phyloP scores from a whole-genome alignment of 225 moss, liverwort and hornwort species.

The Bryoerythrophyllum caledonicum region DNA sequence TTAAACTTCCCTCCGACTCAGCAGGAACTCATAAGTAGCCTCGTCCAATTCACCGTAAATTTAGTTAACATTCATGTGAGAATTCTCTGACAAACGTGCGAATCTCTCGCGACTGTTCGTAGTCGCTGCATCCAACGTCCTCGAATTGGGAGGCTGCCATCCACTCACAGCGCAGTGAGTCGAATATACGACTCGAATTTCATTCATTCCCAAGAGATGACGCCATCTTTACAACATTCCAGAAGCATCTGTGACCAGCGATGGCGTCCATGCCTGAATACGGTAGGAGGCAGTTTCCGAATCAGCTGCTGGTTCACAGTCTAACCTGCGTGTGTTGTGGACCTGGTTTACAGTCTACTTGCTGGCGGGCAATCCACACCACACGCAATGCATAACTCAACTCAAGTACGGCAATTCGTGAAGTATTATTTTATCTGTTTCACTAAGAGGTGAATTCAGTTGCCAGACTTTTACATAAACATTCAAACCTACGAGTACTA shows the following conservation, averaged over 20 bases:
- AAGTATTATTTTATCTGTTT: too few species aligned
- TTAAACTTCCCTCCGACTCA: background rate
- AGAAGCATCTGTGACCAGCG: background rate
- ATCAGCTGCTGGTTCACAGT: too few species aligned
- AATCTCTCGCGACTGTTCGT: constrained; percentile 25
- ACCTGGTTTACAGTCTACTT: too few species aligned
- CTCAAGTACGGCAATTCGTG: too few species aligned
- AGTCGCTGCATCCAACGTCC: background rate
- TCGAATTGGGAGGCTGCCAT: background rate
- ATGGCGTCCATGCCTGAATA: too few species aligned
- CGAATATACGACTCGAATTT: background rate
- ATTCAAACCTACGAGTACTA: too few species aligned
- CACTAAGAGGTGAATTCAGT: too few species aligned
- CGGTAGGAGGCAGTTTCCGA: too few species aligned
- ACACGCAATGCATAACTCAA: too few species aligned
- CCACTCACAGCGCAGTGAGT: background rate
- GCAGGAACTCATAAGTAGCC: background rate
- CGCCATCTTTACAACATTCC: background rate
- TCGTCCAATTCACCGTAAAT: background rate
- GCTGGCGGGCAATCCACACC: too few species aligned
- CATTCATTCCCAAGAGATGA: too few species aligned
- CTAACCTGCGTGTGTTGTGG: too few species aligned
- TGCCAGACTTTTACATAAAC: background rate
- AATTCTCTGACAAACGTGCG: background rate
- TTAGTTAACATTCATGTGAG: background rate